Evolutionary conservation across 306 rosid genomes (phyloP).

Genomic region (Prunus campanulata): DNA sequence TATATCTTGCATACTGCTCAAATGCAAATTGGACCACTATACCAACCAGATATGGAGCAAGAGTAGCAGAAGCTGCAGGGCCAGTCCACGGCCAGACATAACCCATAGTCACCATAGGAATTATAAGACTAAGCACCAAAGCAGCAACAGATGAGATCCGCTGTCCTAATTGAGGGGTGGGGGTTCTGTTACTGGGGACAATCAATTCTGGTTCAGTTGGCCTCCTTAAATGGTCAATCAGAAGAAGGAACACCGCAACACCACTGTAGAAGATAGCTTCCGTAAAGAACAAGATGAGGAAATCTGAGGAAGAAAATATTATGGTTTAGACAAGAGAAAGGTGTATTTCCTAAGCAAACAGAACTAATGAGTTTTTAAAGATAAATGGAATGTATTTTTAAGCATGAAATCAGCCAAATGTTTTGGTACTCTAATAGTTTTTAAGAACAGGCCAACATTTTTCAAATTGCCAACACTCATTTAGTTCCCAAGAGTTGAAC

Average conservation of each 20-base stretch:
- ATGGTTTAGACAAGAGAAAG: conserved; percentile 26
- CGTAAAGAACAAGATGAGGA: conserved; percentile 96
- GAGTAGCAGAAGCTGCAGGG: conserved; percentile 99
- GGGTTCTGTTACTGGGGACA: conserved; percentile 25
- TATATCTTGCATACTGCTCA: conserved; percentile 86
- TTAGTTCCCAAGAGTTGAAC: background rate
- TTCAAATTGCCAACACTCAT: background rate
- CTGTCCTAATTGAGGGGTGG: conserved; percentile 62
- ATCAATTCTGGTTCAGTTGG: conserved; percentile 41
- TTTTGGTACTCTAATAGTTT: background rate
- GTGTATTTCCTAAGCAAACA: background rate
- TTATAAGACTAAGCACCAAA: conserved; percentile 82
- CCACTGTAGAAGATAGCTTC: conserved; percentile 95
- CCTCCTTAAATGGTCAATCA: conserved; percentile 65
- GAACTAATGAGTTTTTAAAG: background rate
- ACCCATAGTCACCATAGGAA: conserved; percentile 99
- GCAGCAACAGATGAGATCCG: conserved; percentile 75
- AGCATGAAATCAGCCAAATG: background rate
- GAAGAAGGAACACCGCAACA: conserved; percentile 69
- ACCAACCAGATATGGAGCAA: conserved; percentile 93
- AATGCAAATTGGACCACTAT: conserved; percentile 96
- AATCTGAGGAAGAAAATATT: conserved; percentile 58
- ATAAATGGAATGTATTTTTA: background rate
- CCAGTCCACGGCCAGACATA: conserved; percentile 99
- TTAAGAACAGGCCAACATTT: background rate